Evolutionary conservation across 495 filamentous ascomycete genomes (phyloP).

Genomic region (Tuber indicum): DNA sequence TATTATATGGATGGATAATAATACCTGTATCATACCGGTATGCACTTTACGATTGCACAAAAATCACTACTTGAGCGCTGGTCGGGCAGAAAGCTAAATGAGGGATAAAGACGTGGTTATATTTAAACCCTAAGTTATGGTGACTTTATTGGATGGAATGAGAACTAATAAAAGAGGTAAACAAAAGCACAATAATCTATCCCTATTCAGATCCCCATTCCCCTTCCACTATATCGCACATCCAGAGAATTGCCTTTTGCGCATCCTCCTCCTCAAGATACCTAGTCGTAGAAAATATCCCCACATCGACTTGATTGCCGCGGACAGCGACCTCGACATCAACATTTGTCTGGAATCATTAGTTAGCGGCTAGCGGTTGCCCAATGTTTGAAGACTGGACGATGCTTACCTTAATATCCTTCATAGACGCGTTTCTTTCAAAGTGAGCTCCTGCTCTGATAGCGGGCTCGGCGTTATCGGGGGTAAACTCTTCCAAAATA

Average conservation of each 20-base stretch:
- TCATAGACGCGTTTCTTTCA: slow-evolving; percentile 26
- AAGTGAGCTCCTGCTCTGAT: slow-evolving; percentile 10
- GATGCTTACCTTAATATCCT: slow-evolving; percentile 23
- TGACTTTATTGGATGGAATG: background rate
- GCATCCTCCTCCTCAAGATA: slow-evolving; percentile 35
- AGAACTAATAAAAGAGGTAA: background rate
- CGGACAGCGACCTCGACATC: slow-evolving; percentile 44
- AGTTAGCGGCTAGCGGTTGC: slow-evolving; percentile 14
- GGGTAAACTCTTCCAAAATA: slow-evolving; percentile 21
- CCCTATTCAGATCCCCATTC: background rate
- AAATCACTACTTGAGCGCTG: background rate
- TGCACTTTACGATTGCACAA: background rate
- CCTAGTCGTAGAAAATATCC: slow-evolving; percentile 41
- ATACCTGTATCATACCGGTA: background rate
- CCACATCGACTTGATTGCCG: slow-evolving; percentile 41
- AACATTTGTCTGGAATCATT: slow-evolving; percentile 40
- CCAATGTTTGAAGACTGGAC: background rate
- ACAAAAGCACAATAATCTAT: background rate
- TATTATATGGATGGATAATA: background rate
- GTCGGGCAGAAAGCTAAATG: background rate
- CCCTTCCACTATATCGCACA: slow-evolving; percentile 24
- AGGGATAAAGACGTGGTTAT: background rate
- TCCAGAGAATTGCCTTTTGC: slow-evolving; percentile 25
- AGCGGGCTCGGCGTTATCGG: slow-evolving; percentile 5
- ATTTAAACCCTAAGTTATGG: background rate